Percentiles rank a stretch among this genome's conserved stretches.
Evolutionary conservation across 495 filamentous ascomycete species (phyloP).

Genomic region (Penicillium angulare): DNA sequence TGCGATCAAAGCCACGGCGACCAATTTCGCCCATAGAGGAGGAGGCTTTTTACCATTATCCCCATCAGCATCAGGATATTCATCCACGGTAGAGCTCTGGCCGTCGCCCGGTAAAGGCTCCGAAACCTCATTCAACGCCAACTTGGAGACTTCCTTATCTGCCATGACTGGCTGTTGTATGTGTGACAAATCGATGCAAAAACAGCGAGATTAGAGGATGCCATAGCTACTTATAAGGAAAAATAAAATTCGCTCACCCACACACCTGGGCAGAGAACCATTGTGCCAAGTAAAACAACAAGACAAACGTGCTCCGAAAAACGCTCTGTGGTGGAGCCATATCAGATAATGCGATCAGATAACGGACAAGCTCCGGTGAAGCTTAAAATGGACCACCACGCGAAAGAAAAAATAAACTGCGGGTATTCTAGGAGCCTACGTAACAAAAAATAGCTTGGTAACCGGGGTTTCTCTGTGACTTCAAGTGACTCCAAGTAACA

Average conservation of each 20-base stretch:
- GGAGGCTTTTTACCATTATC: constrained; percentile 24
- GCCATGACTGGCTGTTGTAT: constrained; percentile 10
- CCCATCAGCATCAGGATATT: neutral
- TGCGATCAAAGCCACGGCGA: constrained; percentile 37
- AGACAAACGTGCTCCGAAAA: neutral
- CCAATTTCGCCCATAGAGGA: constrained; percentile 35
- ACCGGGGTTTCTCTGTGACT: neutral
- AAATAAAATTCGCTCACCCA: neutral
- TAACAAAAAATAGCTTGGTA: neutral
- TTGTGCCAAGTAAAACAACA: neutral
- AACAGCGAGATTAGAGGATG: neutral
- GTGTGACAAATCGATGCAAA: neutral
- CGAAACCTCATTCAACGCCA: constrained; percentile 8
- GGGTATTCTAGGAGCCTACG: neutral
- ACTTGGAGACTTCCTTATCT: constrained; percentile 10
- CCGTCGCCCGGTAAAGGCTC: constrained; percentile 1
- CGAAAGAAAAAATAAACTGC: neutral
- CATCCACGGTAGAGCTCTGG: neutral
- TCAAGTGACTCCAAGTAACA: neutral
- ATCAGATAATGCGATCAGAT: constrained; percentile 9
- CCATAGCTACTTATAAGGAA: neutral
- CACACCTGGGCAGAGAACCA: no score
- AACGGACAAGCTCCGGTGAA: constrained; percentile 15
- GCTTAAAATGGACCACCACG: constrained; percentile 1
- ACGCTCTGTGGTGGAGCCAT: neutral